Percentiles rank a stretch among this genome's conserved stretches.
phyloP scores from a whole-genome alignment of 441 rosid genomes.

The Jatropha multifida region DNA sequence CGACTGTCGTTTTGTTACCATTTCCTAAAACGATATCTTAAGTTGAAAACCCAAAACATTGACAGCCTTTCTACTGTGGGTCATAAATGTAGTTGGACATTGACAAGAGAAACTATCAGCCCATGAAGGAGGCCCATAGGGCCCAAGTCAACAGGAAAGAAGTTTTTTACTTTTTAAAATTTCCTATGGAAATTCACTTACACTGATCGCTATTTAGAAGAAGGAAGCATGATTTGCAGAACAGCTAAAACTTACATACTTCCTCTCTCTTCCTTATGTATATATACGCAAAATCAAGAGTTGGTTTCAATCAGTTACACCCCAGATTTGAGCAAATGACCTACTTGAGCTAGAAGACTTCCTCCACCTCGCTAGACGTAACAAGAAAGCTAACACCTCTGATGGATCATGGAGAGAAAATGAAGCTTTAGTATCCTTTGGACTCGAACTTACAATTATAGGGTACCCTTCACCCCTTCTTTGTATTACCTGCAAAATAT shows the following conservation, averaged over 20 bases:
- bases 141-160: too few species aligned
- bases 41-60: too few species aligned
- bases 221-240: background rate
- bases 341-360: conserved; percentile 42
- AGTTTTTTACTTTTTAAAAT: background rate
- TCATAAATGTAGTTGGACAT: too few species aligned
- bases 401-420: conserved; percentile 54
- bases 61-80: too few species aligned
- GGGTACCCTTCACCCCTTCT: conserved; percentile 49
- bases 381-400: conserved; percentile 45
- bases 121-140: too few species aligned
- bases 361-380: conserved; percentile 50
- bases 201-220: background rate
- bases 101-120: too few species aligned
- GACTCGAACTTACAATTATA: conserved; percentile 49
- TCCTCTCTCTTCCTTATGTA: background rate
- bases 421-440: conserved; percentile 51
- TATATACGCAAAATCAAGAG: background rate
- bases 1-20: too few species aligned
- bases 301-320: conserved; percentile 16
- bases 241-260: background rate
- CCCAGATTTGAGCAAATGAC: conserved; percentile 42
- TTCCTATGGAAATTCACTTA: background rate
- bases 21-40: too few species aligned
- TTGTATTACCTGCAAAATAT: conserved; percentile 39